phyloP scores from a whole-genome alignment of 257 asterid genomes.

The Scutellaria galericulata region DNA sequence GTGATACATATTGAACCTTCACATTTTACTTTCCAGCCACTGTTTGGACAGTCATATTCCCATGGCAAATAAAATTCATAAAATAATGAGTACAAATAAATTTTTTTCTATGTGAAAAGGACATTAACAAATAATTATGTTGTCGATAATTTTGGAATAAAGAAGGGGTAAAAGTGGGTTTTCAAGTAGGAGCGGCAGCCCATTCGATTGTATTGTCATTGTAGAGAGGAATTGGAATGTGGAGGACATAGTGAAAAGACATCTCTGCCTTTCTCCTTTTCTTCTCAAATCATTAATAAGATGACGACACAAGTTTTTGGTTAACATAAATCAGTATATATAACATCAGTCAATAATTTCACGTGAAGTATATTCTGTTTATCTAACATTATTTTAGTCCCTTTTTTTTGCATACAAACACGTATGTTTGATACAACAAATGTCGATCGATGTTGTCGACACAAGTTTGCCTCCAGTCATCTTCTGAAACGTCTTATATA shows the following conservation, averaged over 20 bases:
- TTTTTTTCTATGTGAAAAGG: too few species aligned
- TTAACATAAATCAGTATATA: neutral
- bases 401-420: neutral
- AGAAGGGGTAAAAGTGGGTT: too few species aligned
- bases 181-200: too few species aligned
- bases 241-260: neutral
- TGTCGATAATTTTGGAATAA: too few species aligned
- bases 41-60: conserved; percentile 65
- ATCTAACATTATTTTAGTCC: neutral
- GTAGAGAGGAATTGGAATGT: neutral
- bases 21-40: conserved; percentile 52
- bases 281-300: neutral
- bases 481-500: too few species aligned
- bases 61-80: conserved; percentile 49
- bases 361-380: neutral
- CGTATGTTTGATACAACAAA: too few species aligned
- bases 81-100: too few species aligned
- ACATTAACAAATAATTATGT: too few species aligned
- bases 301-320: neutral
- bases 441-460: too few species aligned
- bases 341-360: neutral
- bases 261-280: neutral
- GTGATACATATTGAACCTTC: conserved; percentile 47
- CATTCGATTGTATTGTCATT: too few species aligned
- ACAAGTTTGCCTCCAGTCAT: too few species aligned